Evolutionary conservation across 176 grass and related monocot genomes (phyloP).

Genomic region (Cenchrus americanus): DNA sequence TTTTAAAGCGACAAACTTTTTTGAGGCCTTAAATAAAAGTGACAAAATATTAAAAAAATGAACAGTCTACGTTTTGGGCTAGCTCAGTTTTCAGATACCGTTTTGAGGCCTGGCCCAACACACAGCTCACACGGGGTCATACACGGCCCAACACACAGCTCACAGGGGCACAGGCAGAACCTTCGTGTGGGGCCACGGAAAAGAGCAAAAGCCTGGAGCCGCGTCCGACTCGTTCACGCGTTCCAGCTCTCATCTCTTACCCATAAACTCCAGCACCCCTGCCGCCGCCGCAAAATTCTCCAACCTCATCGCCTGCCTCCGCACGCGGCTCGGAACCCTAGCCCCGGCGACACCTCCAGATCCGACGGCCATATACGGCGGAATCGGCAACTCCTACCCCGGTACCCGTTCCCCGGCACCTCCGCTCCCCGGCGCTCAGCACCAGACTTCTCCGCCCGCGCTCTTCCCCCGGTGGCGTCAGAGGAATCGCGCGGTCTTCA

Average conservation of each 20-base stretch:
- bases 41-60: too few species aligned
- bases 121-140: too few species aligned
- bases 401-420: background rate
- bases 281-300: background rate
- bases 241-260: background rate
- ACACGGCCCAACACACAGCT: too few species aligned
- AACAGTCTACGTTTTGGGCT: too few species aligned
- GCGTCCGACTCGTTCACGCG: conserved; percentile 33
- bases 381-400: background rate
- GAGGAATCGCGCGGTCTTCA: conserved; percentile 6
- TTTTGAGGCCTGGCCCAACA: too few species aligned
- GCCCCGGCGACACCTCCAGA: conserved; percentile 36
- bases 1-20: too few species aligned
- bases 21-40: too few species aligned
- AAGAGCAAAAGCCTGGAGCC: background rate
- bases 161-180: background rate
- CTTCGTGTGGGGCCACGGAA: conserved; percentile 38
- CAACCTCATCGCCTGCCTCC: background rate
- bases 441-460: background rate
- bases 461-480: background rate
- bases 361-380: background rate
- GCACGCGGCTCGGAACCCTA: conserved; percentile 32
- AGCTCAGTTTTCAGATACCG: too few species aligned
- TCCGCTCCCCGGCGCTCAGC: background rate
- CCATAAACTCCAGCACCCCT: conserved; percentile 5